phyloP scores from a whole-genome alignment of 2,329 filamentous ascomycete genomes.

The Sporothrix variecibatus region DNA sequence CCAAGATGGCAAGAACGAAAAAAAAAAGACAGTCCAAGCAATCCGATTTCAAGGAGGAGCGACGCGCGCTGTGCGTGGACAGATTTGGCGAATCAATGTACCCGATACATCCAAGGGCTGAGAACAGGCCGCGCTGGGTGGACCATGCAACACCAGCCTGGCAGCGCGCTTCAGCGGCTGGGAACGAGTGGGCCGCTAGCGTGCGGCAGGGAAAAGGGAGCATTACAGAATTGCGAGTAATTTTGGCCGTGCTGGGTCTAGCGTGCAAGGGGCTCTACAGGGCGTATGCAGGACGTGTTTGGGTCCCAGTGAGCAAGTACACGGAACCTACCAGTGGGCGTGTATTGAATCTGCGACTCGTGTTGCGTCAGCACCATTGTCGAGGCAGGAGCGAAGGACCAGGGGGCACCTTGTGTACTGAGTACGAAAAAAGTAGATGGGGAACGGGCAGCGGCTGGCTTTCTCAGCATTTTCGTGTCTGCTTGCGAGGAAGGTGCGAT shows the following conservation, averaged over 20 bases:
- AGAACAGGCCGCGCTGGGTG: not conserved
- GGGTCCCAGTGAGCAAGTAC: not conserved
- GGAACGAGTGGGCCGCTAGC: conserved; percentile 7
- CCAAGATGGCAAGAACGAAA: not conserved
- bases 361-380: conserved; percentile 21
- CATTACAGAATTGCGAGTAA: conserved; percentile 2
- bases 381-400: not conserved
- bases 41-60: not conserved
- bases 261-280: conserved; percentile 1
- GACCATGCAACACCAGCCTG: not conserved
- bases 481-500: conserved; percentile 7
- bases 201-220: conserved; percentile 7
- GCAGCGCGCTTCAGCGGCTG: not conserved
- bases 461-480: not conserved
- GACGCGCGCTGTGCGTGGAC: not conserved
- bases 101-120: conserved; percentile 18
- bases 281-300: not conserved
- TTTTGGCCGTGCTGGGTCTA: not conserved
- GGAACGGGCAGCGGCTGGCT: not conserved
- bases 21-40: not conserved
- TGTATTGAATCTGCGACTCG: conserved; percentile 14
- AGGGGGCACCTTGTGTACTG: not conserved
- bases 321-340: not conserved
- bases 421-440: not conserved
- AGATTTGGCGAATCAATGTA: conserved; percentile 9